These are phyloP conservation scores for Phytophthora idaei DNA, from an alignment of 352 stramenopile genomes.

Conservation along the genomic window DNA sequence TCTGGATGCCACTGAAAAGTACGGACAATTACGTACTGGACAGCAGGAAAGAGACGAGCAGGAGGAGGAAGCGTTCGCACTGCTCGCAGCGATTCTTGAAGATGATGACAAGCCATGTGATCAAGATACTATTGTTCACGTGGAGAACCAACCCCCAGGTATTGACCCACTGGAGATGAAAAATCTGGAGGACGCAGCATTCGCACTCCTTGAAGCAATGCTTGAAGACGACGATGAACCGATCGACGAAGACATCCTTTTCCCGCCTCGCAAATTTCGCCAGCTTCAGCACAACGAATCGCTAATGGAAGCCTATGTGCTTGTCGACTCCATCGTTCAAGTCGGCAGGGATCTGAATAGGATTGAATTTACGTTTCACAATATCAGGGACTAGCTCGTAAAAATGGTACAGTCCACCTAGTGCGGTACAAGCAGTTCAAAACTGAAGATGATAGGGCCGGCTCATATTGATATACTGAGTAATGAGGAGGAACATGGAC, in stretches of 20 bases:
- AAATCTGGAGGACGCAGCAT: constrained; percentile 10
- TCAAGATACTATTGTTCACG: neutral
- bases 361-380: neutral
- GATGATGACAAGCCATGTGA: neutral
- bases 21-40: too few relatives aligned
- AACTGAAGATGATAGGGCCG: too few relatives aligned
- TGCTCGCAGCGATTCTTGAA: constrained; percentile 1
- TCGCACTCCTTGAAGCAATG: constrained; percentile 8
- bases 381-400: neutral
- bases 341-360: neutral
- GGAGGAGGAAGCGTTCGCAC: neutral
- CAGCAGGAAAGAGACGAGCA: neutral
- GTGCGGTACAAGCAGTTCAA: too few relatives aligned
- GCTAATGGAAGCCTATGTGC: constrained; percentile 1
- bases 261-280: neutral
- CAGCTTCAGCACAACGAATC: neutral
- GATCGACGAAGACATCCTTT: constrained; percentile 10
- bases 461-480: too few relatives aligned
- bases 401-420: too few relatives aligned
- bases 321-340: constrained; percentile 3
- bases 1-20: neutral
- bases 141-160: neutral
- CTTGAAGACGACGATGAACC: constrained; percentile 6
- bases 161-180: neutral
- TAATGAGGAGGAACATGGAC: too few relatives aligned